Base-by-base conservation (phyloP, 2,329 filamentous ascomycete species). In the Fusarium guadeloupense region DNA sequence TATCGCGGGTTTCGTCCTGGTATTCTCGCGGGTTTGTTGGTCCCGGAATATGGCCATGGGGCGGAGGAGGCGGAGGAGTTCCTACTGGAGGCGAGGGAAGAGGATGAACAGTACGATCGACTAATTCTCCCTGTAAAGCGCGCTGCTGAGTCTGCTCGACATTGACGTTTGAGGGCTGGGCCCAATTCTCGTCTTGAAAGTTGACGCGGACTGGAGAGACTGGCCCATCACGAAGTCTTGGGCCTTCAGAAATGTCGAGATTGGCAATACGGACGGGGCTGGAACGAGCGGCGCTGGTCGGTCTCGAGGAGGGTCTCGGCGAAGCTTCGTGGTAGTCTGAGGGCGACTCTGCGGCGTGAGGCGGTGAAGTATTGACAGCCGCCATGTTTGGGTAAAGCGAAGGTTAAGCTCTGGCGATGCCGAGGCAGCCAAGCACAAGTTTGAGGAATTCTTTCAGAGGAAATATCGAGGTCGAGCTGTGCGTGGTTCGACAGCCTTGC, bases 181-280 rank as follows among this genome's bases (percentile, higher is more conserved):
- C 76, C 81, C 81, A 85, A 69, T 81, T 78, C 35, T 83, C 82
- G 20, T 78, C 74, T 43, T 82, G 81, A 50, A 83, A 80, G 67
- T 83, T 85, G 48, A 86, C 78, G 53, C 76, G 79, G 51, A 85
- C 83, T 16, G 85, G 84, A 34, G 85, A 87, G 23, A 81, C 76
- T 25, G 85, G 84, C 14, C 80, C 78, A 44, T 82, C 79, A 58
- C 80, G 79, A 55, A 86, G 75, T 55, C 78, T 77, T 20, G 81
- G 77, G 17, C 78, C 77, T 44, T 76, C 76, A 33, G 61, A 50
- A 20, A 62, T 47, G 16, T 66, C 60, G 40, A 71, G 52, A 40
- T 64, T 54, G n/a, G 72, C 52, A 14, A 72, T 63, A 23, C 76
- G 70, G 30, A 80, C 61, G n/a, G 77, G 76, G 53, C 77, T 79